Percentiles rank a stretch among this genome's conserved stretches.
Conservation (phyloP, 805 yeast species). For the Blastobotrys parvus region DNA sequence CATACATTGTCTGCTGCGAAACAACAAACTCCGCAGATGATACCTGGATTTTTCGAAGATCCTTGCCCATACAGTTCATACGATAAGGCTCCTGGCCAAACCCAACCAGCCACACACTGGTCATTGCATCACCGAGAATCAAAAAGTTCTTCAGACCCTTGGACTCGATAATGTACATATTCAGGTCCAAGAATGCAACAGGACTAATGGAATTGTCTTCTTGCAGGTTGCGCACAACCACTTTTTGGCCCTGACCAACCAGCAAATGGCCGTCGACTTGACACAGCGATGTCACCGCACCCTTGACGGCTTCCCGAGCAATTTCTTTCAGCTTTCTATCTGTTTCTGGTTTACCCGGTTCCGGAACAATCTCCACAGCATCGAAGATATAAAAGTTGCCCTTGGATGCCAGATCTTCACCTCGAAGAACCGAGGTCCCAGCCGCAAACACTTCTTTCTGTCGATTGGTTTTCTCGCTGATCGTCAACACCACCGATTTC, state of each 20-base stretch:
- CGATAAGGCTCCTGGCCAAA: constrained; percentile 94
- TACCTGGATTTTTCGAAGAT: constrained; percentile 53
- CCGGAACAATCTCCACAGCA: constrained; percentile 77
- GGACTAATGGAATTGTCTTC: constrained; percentile 84
- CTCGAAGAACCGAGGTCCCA: constrained; percentile 70
- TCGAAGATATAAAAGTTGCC: constrained; percentile 74
- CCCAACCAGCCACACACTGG: constrained; percentile 73
- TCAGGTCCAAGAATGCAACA: constrained; percentile 87
- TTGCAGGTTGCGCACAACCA: constrained; percentile 70
- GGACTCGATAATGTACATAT: constrained; percentile 67
- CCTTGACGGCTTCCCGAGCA: constrained; percentile 66
- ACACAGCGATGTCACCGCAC: constrained; percentile 71
- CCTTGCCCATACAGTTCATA: constrained; percentile 71
- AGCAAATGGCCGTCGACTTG: constrained; percentile 79
- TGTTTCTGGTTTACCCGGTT: constrained; percentile 78
- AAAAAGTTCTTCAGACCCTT: constrained; percentile 78
- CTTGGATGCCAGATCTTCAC: constrained; percentile 72
- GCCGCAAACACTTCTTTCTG: constrained; percentile 61
- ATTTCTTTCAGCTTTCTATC: constrained; percentile 68
- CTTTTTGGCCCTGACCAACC: constrained; percentile 79
- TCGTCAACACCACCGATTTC: constrained; percentile 44
- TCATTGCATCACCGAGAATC: constrained; percentile 72
- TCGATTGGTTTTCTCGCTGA: constrained; percentile 27
- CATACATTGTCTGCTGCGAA: constrained; percentile 57
- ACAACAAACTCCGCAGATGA: constrained; percentile 69